phyloP scores from a whole-genome alignment of 768 basidiomycete genomes.

The Glaciozyma antarctica region DNA sequence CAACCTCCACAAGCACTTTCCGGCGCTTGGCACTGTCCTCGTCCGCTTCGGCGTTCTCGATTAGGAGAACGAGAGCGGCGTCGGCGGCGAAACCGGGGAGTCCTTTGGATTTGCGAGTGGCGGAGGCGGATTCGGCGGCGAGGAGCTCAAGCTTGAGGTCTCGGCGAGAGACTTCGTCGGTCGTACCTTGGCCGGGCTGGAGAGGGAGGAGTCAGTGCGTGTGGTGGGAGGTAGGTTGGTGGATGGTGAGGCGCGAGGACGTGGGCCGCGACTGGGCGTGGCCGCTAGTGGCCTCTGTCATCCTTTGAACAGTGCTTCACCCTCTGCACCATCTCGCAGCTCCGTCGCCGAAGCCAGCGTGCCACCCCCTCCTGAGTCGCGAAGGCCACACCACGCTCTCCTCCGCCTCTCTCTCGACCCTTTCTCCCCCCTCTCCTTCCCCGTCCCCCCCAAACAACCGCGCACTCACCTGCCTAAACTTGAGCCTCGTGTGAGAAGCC shows the following conservation, averaged over 20 bases:
- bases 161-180: conserved; percentile 60
- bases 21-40: conserved; percentile 66
- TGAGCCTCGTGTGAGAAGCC: conserved; percentile 92
- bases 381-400: not conserved
- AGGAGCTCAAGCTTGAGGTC: conserved; percentile 78
- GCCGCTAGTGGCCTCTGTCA: no score
- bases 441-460: no score
- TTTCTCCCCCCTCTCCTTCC: no score
- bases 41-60: conserved; percentile 44
- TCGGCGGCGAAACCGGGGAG: conserved; percentile 51
- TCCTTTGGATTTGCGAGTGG: conserved; percentile 84
- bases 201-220: not conserved
- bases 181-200: conserved; percentile 82
- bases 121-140: conserved; percentile 74
- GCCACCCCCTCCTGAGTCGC: no score
- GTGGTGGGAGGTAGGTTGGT: not conserved
- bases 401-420: no score
- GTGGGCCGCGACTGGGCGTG: no score
- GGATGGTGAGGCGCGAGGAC: no score
- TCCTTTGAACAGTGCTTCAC: no score
- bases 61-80: conserved; percentile 10
- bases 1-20: conserved; percentile 74
- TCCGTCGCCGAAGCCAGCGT: no score
- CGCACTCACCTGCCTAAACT: conserved; percentile 63
- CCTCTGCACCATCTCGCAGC: not conserved